These are phyloP conservation scores for Picochlorum sp. DNA, from an alignment of 139 green algal genomes.

Conservation along the genomic window DNA sequence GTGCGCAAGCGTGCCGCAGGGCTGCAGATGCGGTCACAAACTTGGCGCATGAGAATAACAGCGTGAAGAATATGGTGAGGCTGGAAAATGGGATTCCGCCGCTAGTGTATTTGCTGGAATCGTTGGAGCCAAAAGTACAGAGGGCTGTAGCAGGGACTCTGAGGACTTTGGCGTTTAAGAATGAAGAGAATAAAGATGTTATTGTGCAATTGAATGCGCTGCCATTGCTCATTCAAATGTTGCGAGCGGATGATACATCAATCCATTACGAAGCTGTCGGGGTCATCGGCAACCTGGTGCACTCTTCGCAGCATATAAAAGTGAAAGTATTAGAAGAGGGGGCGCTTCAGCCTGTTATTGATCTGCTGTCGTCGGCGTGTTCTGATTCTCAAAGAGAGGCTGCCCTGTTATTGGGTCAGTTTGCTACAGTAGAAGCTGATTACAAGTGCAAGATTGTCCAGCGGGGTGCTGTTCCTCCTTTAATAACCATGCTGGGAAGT, in stretches of 20 bases:
- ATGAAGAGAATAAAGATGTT: slow-evolving; percentile 95
- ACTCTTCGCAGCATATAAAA: slow-evolving; percentile 76
- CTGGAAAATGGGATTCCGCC: slow-evolving; percentile 83
- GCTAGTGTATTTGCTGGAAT: slow-evolving; percentile 75
- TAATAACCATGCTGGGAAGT: slow-evolving; percentile 84
- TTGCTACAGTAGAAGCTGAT: slow-evolving; percentile 75
- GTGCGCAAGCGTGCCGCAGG: slow-evolving; percentile 38
- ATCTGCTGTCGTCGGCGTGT: slow-evolving; percentile 68
- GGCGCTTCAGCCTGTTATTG: slow-evolving; percentile 96
- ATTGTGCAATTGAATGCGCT: slow-evolving; percentile 89
- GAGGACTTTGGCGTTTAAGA: slow-evolving; percentile 96
- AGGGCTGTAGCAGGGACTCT: slow-evolving; percentile 74
- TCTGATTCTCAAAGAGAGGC: slow-evolving; percentile 88
- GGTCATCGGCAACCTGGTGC: slow-evolving; percentile 96
- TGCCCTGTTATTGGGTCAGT: slow-evolving; percentile 94
- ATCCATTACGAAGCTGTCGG: slow-evolving; percentile 98
- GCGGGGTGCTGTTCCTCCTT: slow-evolving; percentile 81
- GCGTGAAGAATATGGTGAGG: slow-evolving; percentile 82
- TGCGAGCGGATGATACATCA: slow-evolving; percentile 74
- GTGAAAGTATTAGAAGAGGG: slow-evolving; percentile 63
- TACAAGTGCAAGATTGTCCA: slow-evolving; percentile 85
- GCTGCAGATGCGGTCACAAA: slow-evolving; percentile 94
- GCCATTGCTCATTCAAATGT: slow-evolving; percentile 89
- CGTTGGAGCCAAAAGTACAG: slow-evolving; percentile 79
- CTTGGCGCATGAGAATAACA: slow-evolving; percentile 89